These are phyloP conservation scores for Coriaria nepalensis DNA, from an alignment of 306 rosid genomes.

Conservation along the genomic window DNA sequence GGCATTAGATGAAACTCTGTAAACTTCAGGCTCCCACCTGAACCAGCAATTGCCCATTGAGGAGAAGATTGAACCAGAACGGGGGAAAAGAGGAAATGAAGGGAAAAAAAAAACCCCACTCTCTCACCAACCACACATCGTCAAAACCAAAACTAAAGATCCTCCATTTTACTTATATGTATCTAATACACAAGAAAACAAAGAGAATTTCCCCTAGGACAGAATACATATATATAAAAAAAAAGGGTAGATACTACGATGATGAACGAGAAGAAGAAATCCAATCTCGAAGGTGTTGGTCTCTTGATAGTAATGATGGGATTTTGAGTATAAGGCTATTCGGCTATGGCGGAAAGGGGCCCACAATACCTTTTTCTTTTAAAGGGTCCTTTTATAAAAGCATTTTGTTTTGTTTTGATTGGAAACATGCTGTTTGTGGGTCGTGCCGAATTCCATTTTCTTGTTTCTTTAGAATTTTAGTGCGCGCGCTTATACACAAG, in stretches of 20 bases:
- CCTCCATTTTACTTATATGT: no score
- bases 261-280: not conserved
- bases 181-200: no score
- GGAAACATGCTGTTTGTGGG: not conserved
- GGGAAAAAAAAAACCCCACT: slow-evolving; percentile 9
- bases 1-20: slow-evolving; percentile 78
- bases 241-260: not conserved
- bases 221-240: not conserved
- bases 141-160: slow-evolving; percentile 14
- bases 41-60: slow-evolving; percentile 86
- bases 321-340: slow-evolving; percentile 20
- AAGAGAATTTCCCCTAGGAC: not conserved
- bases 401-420: not conserved
- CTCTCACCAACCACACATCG: slow-evolving; percentile 34
- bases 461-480: not conserved
- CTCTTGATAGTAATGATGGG: slow-evolving; percentile 63
- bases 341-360: slow-evolving; percentile 52
- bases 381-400: not conserved
- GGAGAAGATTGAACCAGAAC: not conserved
- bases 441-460: no score
- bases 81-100: slow-evolving; percentile 17
- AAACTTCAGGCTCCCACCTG: slow-evolving; percentile 46
- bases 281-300: no score
- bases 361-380: slow-evolving; percentile 17
- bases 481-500: not conserved